A percentile compares a stretch with the other conserved stretches of the same genome.
Evolutionary conservation across 2,329 filamentous ascomycete species (phyloP).

Genomic region (Bimuria novae-zelandiae): DNA sequence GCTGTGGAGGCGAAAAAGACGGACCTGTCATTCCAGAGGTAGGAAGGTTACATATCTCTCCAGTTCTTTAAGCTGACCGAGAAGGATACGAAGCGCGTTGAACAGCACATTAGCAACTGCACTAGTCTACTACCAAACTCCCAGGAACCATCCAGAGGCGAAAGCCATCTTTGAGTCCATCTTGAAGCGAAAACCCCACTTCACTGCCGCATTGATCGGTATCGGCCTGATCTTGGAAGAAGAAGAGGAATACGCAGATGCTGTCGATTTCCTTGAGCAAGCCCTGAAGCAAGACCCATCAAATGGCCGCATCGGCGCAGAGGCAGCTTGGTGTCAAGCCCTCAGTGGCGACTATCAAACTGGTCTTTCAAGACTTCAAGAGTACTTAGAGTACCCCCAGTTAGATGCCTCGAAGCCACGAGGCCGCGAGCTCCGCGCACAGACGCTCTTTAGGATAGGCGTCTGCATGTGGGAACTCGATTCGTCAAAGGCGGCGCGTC

Average conservation of each 20-base stretch:
- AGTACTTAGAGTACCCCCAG: slow-evolving; percentile 62
- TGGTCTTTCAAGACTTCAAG: slow-evolving; percentile 72
- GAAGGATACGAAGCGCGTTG: slow-evolving; percentile 69
- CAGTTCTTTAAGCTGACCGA: background rate
- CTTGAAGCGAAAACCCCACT: slow-evolving; percentile 73
- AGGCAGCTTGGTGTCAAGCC: slow-evolving; percentile 91
- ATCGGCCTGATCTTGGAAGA: slow-evolving; percentile 92
- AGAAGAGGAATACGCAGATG: slow-evolving; percentile 83
- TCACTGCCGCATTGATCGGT: slow-evolving; percentile 82
- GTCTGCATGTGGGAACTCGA: slow-evolving; percentile 87
- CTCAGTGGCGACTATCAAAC: slow-evolving; percentile 74
- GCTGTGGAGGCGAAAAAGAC: slow-evolving; percentile 66
- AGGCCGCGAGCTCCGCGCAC: slow-evolving; percentile 74
- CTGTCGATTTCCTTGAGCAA: slow-evolving; percentile 77
- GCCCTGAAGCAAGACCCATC: slow-evolving; percentile 73
- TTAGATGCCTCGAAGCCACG: slow-evolving; percentile 66
- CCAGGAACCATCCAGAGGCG: slow-evolving; percentile 86
- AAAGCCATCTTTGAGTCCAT: slow-evolving; percentile 84
- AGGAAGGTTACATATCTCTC: background rate
- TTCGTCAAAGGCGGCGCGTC: slow-evolving; percentile 72
- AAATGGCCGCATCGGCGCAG: slow-evolving; percentile 80
- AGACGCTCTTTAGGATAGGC: slow-evolving; percentile 85
- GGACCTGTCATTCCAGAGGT: slow-evolving; percentile 65
- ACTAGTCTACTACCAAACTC: slow-evolving; percentile 86
- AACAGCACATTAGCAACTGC: slow-evolving; percentile 83